A percentile compares a stretch with the other conserved stretches of the same genome.
These are phyloP conservation scores for Euphorbia schlechtendalii DNA, from an alignment of 441 rosid genomes.

Conservation along the genomic window DNA sequence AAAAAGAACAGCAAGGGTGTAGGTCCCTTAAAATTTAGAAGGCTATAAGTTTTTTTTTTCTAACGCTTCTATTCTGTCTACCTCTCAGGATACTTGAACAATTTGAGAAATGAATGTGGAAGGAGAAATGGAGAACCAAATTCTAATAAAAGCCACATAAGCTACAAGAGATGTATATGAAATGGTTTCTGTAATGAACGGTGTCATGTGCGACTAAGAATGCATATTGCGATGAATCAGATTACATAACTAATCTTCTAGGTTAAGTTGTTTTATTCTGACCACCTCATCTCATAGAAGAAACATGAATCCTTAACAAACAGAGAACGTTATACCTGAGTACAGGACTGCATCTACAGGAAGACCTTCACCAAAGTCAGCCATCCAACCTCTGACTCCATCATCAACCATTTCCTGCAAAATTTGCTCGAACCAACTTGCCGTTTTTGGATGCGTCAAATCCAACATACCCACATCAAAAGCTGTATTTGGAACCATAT, in stretches of 20 bases:
- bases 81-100: not conserved
- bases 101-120: not conserved
- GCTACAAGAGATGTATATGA: not conserved
- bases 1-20: not conserved
- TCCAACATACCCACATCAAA: constrained; percentile 74
- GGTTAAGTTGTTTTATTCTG: not conserved
- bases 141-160: not conserved
- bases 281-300: not conserved
- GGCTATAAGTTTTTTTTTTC: not conserved
- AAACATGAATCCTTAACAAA: not conserved
- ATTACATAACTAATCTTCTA: not conserved
- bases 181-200: not conserved
- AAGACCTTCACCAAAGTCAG: constrained; percentile 78
- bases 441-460: constrained; percentile 53
- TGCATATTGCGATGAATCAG: too few relatives aligned
- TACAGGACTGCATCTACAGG: constrained; percentile 54
- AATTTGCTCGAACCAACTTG: constrained; percentile 57
- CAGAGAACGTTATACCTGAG: constrained; percentile 38
- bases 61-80: not conserved
- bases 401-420: constrained; percentile 55
- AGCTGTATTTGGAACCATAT: constrained; percentile 69
- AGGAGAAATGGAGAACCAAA: not conserved
- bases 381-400: constrained; percentile 78
- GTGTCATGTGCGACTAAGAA: not conserved
- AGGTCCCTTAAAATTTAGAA: not conserved